A percentile compares a stretch with the other conserved stretches of the same genome.
Conservation (phyloP, 2,329 filamentous ascomycete genomes). For the Rutstroemia sp. region DNA sequence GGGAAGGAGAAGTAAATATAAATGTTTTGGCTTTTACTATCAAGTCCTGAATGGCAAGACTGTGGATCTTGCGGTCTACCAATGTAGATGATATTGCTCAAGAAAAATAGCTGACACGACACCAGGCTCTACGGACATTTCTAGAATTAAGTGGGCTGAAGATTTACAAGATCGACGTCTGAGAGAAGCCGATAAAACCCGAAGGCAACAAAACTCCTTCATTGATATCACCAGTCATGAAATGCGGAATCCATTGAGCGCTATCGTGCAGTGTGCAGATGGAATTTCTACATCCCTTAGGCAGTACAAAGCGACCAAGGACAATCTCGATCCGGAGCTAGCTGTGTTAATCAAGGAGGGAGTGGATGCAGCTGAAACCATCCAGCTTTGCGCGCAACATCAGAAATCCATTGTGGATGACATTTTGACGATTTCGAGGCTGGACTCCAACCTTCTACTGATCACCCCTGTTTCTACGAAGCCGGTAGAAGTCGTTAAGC, state of each 20-base stretch:
- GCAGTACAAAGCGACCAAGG: background rate
- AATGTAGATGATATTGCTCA: too few species aligned
- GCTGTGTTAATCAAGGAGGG: conserved; percentile 45
- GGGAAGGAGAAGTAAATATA: background rate
- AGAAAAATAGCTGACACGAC: conserved; percentile 29
- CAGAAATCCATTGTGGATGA: conserved; percentile 62
- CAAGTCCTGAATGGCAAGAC: too few species aligned
- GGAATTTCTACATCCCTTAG: conserved; percentile 16
- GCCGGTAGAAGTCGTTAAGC: conserved; percentile 57
- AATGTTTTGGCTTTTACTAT: too few species aligned
- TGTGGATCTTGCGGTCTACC: too few species aligned
- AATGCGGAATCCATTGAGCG: conserved; percentile 68
- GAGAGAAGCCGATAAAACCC: conserved; percentile 48
- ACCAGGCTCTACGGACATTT: conserved; percentile 81
- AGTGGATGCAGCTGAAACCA: conserved; percentile 73
- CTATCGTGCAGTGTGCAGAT: conserved; percentile 69
- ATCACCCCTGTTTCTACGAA: conserved; percentile 65
- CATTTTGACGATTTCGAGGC: conserved; percentile 58
- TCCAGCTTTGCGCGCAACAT: conserved; percentile 73
- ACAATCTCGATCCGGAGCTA: conserved; percentile 31
- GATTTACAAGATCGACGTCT: conserved; percentile 31
- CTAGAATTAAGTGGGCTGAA: conserved; percentile 72
- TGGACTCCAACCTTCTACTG: conserved; percentile 62
- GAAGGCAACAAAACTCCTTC: conserved; percentile 68
- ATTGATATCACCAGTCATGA: conserved; percentile 70